Conservation (phyloP, 2,329 filamentous ascomycete genomes). For the Alternaria arborescens region DNA sequence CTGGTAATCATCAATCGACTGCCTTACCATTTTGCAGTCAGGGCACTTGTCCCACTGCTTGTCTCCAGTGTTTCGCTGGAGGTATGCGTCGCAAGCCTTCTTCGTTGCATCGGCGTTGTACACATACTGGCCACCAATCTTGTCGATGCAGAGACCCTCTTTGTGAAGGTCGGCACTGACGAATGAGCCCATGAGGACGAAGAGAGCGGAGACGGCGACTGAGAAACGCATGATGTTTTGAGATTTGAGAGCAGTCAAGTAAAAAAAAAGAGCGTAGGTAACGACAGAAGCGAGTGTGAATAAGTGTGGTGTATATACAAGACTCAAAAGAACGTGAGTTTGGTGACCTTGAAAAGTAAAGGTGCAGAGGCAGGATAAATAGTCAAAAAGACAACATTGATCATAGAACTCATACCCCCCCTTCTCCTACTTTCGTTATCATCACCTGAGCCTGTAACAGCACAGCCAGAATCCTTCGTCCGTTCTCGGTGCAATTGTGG, state of each 20-base stretch:
- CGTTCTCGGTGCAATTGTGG: slow-evolving; percentile 3
- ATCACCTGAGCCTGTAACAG: not conserved
- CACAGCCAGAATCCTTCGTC: not conserved
- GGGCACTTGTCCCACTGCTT: slow-evolving; percentile 41
- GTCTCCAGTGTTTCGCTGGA: slow-evolving; percentile 35
- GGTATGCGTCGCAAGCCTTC: slow-evolving; percentile 32
- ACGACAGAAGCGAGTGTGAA: slow-evolving; percentile 2
- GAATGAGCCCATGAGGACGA: slow-evolving; percentile 24
- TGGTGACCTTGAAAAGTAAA: not conserved
- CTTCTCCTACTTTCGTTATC: not conserved
- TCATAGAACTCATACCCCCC: not conserved
- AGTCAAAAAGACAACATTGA: not conserved
- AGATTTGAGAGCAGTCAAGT: not conserved
- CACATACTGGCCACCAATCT: slow-evolving; percentile 24
- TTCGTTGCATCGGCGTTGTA: slow-evolving; percentile 37
- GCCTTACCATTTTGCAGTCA: slow-evolving; percentile 37
- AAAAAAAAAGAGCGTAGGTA: not conserved
- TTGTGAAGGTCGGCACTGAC: slow-evolving; percentile 32
- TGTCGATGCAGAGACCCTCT: slow-evolving; percentile 32
- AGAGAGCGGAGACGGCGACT: slow-evolving; percentile 18
- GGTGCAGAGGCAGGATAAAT: slow-evolving; percentile 1
- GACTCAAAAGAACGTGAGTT: not conserved
- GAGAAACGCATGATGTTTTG: slow-evolving; percentile 29
- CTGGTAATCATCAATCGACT: not conserved
- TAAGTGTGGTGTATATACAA: slow-evolving; percentile 10